Base-by-base conservation (phyloP, 768 basidiomycete genomes). In the Omphalotus guepiniiformis region DNA sequence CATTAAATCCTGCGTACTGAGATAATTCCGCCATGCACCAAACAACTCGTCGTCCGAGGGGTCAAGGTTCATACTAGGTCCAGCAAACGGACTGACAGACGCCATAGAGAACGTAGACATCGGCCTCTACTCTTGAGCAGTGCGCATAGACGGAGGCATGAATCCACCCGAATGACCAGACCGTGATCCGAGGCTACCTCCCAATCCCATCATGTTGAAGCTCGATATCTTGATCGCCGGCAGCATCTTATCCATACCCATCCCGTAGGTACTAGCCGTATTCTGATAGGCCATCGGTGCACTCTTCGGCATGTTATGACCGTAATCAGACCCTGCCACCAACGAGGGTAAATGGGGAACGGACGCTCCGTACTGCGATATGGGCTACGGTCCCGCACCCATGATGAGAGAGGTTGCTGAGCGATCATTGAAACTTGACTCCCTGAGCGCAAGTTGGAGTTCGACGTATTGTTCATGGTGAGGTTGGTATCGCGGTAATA, bases 1-100 rank as follows among this genome's bases (percentile, higher is more conserved):
- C 94, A 96, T 95, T 60, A 96, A 65, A 64, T 97, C 93, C 67
- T 95, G 93, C 12, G 87, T 90, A 53, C 91, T 88, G 56, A 97
- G 64, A 60, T 93, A 94, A 53, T 79, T 82, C 53, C 89, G 76
- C 44, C 97, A 65, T n/a, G 90, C 87, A 34, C 67, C 79, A 63
- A 91, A 79, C 8, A 98, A 68, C 51, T 95, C 93, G 18, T 93
- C 92, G 58, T 97, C 85, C 6, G 78, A 74, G 19, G 94, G 93
- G 54, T 92, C 81, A 13, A 87, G 78, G 55, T 82, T 87, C 62
- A 74, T 69, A 58, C 83, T 93, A 11, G 90, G 85, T 3, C 83
- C 79, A 29, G 85, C 78, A 55, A 94, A 88, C 3, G 88, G 84
- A 62, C 91, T 91, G 51, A 83, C 83, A 4, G 85, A 83, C 46